A percentile compares a stretch with the other conserved stretches of the same genome.
Conservation (phyloP, 148 eudicot genomes). For the Beta vulgaris region DNA sequence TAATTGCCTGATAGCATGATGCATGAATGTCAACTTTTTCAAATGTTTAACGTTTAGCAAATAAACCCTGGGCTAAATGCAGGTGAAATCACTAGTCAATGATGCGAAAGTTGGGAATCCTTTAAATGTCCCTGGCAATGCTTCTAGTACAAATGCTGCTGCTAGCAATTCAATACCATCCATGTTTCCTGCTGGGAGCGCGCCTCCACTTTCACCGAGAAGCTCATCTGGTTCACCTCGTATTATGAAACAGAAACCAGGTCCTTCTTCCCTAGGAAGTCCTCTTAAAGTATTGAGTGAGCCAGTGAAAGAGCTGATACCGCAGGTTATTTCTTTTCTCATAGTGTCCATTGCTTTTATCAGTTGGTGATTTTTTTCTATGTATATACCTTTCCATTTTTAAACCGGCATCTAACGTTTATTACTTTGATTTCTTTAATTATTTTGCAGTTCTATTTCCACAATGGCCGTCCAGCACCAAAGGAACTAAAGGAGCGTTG, state of each 20-base stretch:
- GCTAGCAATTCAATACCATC: constrained; percentile 76
- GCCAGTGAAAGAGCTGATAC: constrained; percentile 85
- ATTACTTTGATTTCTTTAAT: background rate
- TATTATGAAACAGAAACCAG: constrained; percentile 63
- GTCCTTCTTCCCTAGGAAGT: constrained; percentile 75
- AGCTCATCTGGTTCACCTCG: constrained; percentile 99
- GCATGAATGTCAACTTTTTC: no score
- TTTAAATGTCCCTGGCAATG: constrained; percentile 58
- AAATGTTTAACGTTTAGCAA: background rate
- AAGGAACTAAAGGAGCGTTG: constrained; percentile 87
- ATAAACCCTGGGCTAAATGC: constrained; percentile 19
- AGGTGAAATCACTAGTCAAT: constrained; percentile 85
- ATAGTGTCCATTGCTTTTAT: background rate
- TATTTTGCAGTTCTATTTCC: constrained; percentile 79
- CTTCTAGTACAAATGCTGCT: constrained; percentile 70
- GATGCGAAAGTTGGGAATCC: constrained; percentile 80
- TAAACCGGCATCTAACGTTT: background rate
- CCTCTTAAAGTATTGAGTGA: constrained; percentile 80
- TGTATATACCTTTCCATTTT: background rate
- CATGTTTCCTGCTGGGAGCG: constrained; percentile 98
- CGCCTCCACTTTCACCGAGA: constrained; percentile 98
- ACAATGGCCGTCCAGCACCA: constrained; percentile 89
- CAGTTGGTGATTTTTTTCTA: background rate
- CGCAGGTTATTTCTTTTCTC: constrained; percentile 55
- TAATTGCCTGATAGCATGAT: background rate